These are phyloP conservation scores for Panicum miliaceum DNA, from an alignment of 176 grass and related monocot species.

Conservation along the genomic window DNA sequence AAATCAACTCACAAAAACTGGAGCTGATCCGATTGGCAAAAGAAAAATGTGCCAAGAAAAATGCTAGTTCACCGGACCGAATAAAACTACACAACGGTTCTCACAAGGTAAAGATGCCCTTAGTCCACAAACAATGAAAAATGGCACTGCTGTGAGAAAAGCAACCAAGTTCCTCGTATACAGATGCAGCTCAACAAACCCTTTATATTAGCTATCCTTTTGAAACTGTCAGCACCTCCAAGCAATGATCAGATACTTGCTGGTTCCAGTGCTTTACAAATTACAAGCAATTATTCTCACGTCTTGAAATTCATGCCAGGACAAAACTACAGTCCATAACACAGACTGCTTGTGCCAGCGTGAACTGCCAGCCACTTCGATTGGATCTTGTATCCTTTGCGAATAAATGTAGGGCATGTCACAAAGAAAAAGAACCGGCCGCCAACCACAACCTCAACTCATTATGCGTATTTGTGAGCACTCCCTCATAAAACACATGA, in stretches of 20 bases:
- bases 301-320: slow-evolving; percentile 39
- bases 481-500: slow-evolving; percentile 49
- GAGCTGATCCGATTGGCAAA: background rate
- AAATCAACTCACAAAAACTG: background rate
- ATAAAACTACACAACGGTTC: background rate
- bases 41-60: background rate
- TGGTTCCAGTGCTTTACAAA: slow-evolving; percentile 43
- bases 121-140: background rate
- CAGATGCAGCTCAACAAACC: slow-evolving; percentile 25
- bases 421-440: slow-evolving; percentile 43
- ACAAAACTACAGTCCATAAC: slow-evolving; percentile 29
- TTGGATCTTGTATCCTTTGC: slow-evolving; percentile 33
- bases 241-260: slow-evolving; percentile 39
- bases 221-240: slow-evolving; percentile 40
- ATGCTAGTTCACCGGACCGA: too few species aligned
- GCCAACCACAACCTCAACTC: slow-evolving; percentile 43
- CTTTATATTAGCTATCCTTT: slow-evolving; percentile 44
- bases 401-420: slow-evolving; percentile 39
- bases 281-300: slow-evolving; percentile 53
- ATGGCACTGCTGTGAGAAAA: slow-evolving; percentile 9
- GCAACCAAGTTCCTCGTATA: background rate
- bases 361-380: slow-evolving; percentile 26
- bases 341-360: slow-evolving; percentile 17
- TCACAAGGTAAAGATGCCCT: background rate
- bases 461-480: slow-evolving; percentile 45